phyloP scores from a whole-genome alignment of 1,284 basidiomycete genomes.

The Leccinum solheimii region DNA sequence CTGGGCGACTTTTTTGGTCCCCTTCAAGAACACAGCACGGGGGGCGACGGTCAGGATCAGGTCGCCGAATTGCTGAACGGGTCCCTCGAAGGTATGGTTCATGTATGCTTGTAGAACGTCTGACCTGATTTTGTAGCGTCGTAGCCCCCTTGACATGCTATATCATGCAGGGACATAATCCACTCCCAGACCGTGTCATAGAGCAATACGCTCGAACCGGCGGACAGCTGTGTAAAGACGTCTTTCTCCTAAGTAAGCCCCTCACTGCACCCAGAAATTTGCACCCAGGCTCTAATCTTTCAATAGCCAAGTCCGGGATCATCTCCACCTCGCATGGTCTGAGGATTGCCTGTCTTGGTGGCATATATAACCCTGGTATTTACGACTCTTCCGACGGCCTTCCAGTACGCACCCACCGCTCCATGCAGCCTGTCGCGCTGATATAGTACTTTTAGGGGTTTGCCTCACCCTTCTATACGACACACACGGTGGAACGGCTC shows the following conservation, averaged over 20 bases:
- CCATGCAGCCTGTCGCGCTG: conserved; percentile 1
- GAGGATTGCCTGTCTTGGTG: conserved; percentile 84
- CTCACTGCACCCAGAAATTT: conserved; percentile 8
- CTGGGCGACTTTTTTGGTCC: conserved; percentile 90
- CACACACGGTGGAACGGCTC: conserved; percentile 70
- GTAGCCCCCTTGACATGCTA: conserved; percentile 88
- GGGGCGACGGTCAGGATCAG: conserved; percentile 47
- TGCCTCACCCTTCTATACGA: conserved; percentile 68
- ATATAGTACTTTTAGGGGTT: conserved; percentile 52
- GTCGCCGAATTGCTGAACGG: conserved; percentile 63
- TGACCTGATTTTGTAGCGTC: conserved; percentile 14
- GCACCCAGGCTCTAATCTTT: conserved; percentile 1
- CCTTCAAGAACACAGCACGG: conserved; percentile 43
- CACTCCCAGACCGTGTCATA: conserved; percentile 70
- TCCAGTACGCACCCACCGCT: conserved; percentile 47
- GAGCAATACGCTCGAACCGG: conserved; percentile 73
- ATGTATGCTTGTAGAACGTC: background rate
- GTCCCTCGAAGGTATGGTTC: conserved; percentile 56
- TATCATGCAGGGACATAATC: conserved; percentile 82
- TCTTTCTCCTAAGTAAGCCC: conserved; percentile 79
- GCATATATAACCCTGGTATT: conserved; percentile 64
- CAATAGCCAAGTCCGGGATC: conserved; percentile 77
- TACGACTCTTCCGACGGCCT: conserved; percentile 58
- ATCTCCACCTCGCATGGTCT: conserved; percentile 83
- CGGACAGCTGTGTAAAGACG: conserved; percentile 78